A percentile compares a stretch with the other conserved stretches of the same genome.
phyloP scores from a whole-genome alignment of 768 basidiomycete species.

The Serpula lacrymans region DNA sequence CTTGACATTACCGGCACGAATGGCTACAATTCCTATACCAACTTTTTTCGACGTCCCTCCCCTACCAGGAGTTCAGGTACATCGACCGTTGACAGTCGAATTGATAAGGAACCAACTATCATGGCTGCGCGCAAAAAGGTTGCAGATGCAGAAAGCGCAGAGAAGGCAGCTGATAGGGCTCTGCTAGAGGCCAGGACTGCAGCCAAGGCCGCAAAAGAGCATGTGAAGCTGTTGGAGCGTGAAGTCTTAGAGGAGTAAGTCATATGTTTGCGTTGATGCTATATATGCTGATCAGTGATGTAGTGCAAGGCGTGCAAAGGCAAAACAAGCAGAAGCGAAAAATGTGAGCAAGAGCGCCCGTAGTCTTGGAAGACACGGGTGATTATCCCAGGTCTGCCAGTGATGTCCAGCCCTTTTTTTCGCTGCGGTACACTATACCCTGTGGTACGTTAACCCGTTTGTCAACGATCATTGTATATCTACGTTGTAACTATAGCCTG shows the following conservation, averaged over 20 bases:
- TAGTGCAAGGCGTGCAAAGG: slow-evolving; percentile 47
- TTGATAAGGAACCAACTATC: slow-evolving; percentile 42
- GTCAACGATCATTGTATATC: too few species aligned
- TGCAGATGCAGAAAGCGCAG: slow-evolving; percentile 46
- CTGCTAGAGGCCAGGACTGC: slow-evolving; percentile 41
- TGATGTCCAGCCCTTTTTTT: too few species aligned
- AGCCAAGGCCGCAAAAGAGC: slow-evolving; percentile 46
- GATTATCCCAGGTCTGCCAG: too few species aligned
- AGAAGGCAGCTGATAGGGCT: slow-evolving; percentile 50
- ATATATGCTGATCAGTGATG: slow-evolving; percentile 5
- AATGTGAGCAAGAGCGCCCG: slow-evolving; percentile 46
- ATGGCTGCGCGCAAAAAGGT: slow-evolving; percentile 47
- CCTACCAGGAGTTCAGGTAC: background rate
- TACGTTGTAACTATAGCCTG: too few species aligned
- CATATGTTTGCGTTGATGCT: background rate
- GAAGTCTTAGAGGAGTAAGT: slow-evolving; percentile 54
- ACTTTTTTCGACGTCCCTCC: background rate
- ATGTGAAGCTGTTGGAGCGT: slow-evolving; percentile 45
- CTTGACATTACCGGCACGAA: background rate
- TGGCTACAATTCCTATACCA: background rate
- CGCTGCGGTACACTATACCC: too few species aligned
- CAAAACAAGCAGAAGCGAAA: slow-evolving; percentile 51
- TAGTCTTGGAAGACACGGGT: slow-evolving; percentile 43
- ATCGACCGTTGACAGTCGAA: background rate
- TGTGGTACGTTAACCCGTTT: too few species aligned